These are phyloP conservation scores for Yueomyces sinensis DNA, from an alignment of 805 yeast species.

Conservation along the genomic window DNA sequence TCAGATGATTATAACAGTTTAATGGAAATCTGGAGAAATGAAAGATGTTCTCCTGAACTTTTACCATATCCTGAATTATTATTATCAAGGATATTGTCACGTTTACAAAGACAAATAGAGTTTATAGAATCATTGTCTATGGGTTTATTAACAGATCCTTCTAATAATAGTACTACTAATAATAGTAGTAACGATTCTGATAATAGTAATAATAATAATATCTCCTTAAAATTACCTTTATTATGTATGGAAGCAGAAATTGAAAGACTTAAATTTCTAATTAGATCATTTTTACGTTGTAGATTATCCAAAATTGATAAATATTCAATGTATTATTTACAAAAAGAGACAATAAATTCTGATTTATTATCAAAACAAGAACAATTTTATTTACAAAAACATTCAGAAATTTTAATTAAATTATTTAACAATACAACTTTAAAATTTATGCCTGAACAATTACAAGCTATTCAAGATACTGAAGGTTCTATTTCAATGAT, in stretches of 20 bases:
- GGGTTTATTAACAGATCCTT: conserved; percentile 44
- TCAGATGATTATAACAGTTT: conserved; percentile 23
- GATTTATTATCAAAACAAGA: conserved; percentile 44
- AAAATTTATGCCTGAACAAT: conserved; percentile 47
- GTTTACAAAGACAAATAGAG: conserved; percentile 61
- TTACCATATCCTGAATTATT: conserved; percentile 56
- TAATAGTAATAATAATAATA: too few relatives aligned
- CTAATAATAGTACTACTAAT: neutral
- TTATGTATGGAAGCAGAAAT: conserved; percentile 85
- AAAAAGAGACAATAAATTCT: conserved; percentile 8
- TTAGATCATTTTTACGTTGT: conserved; percentile 71
- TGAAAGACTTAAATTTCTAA: conserved; percentile 69
- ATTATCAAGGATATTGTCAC: conserved; percentile 40
- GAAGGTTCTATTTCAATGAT: conserved; percentile 63
- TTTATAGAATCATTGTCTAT: conserved; percentile 66
- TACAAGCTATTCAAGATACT: conserved; percentile 67
- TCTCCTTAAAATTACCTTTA: conserved; percentile 65
- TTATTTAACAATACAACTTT: conserved; percentile 60
- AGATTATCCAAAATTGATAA: conserved; percentile 66
- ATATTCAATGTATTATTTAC: conserved; percentile 46
- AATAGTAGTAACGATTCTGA: neutral
- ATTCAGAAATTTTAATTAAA: conserved; percentile 47
- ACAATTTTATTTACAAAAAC: conserved; percentile 50
- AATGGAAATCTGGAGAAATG: conserved; percentile 64
- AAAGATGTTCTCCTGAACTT: conserved; percentile 79